A percentile compares a stretch with the other conserved stretches of the same genome.
Conservation (phyloP, 2,329 filamentous ascomycete species). For the Pseudophaeomoniella oleicola region DNA sequence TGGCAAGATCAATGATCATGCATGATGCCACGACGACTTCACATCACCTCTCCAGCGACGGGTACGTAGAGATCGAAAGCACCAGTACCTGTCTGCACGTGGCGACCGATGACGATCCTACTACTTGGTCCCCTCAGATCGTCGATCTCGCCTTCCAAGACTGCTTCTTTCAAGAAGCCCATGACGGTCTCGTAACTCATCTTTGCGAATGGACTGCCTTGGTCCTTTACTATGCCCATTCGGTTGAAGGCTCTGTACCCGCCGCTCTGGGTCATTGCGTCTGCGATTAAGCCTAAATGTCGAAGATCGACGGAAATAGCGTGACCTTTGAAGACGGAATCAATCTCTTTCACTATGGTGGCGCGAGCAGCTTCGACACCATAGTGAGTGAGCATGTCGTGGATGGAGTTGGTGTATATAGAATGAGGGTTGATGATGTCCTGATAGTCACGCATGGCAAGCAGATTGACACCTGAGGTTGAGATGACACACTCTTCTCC, state of each 20-base stretch:
- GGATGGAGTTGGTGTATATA: constrained; percentile 86
- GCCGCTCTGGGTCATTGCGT: constrained; percentile 93
- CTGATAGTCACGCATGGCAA: constrained; percentile 78
- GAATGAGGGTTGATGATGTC: constrained; percentile 74
- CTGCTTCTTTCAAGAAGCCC: constrained; percentile 81
- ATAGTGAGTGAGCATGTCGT: constrained; percentile 68
- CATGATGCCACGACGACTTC: too few relatives aligned
- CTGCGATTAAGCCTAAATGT: constrained; percentile 88
- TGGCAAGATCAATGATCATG: too few relatives aligned
- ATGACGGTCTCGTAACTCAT: constrained; percentile 99
- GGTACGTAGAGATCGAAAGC: constrained; percentile 70
- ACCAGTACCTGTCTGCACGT: constrained; percentile 76
- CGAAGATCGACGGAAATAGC: constrained; percentile 83
- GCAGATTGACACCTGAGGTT: constrained; percentile 74
- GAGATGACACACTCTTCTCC: constrained; percentile 26
- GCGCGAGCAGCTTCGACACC: constrained; percentile 85
- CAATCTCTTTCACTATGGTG: constrained; percentile 76
- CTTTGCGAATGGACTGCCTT: constrained; percentile 86
- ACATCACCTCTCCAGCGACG: constrained; percentile 16
- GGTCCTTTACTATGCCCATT: constrained; percentile 64
- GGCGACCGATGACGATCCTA: constrained; percentile 71
- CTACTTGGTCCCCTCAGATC: constrained; percentile 73
- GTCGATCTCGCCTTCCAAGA: constrained; percentile 81
- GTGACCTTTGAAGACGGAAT: constrained; percentile 75
- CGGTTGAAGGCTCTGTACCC: constrained; percentile 86